These are phyloP conservation scores for Ascochyta viciae-villosae DNA, from an alignment of 2,329 filamentous ascomycete species.

Conservation along the genomic window DNA sequence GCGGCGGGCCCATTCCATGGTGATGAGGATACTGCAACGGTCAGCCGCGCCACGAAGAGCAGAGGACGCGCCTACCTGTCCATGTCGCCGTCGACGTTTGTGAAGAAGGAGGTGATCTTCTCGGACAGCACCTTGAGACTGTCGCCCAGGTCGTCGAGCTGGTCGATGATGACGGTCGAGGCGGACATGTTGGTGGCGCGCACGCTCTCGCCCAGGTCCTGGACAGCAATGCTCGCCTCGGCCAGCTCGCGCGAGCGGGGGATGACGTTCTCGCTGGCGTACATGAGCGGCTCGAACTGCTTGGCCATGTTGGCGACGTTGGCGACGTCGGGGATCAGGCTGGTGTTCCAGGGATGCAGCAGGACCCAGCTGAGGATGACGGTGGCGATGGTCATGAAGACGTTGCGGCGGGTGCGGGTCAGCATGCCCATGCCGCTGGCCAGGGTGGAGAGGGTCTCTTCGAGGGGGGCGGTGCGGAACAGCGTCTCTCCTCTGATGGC, in stretches of 20 bases:
- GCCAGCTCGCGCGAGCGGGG: slow-evolving; percentile 87
- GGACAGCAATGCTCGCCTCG: slow-evolving; percentile 90
- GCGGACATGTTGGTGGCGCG: slow-evolving; percentile 90
- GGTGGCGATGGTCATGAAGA: slow-evolving; percentile 67
- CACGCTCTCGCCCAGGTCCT: slow-evolving; percentile 92
- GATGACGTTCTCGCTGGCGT: slow-evolving; percentile 89
- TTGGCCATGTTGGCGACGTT: slow-evolving; percentile 89
- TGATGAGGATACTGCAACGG: slow-evolving; percentile 75
- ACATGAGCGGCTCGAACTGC: slow-evolving; percentile 92
- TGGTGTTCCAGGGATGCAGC: slow-evolving; percentile 69
- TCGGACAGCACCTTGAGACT: slow-evolving; percentile 83
- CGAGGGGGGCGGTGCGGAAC: slow-evolving; percentile 84
- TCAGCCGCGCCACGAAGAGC: neutral
- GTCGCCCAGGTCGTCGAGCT: slow-evolving; percentile 85
- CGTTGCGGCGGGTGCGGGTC: slow-evolving; percentile 73
- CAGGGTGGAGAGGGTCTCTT: slow-evolving; percentile 71
- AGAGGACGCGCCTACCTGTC: slow-evolving; percentile 66
- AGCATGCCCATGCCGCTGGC: slow-evolving; percentile 65
- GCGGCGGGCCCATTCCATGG: slow-evolving; percentile 94
- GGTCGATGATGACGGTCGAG: slow-evolving; percentile 81
- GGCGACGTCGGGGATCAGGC: slow-evolving; percentile 81
- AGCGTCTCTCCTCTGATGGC: slow-evolving; percentile 86
- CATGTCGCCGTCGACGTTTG: slow-evolving; percentile 90
- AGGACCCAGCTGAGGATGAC: slow-evolving; percentile 70
- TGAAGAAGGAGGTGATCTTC: slow-evolving; percentile 90